Conservation (phyloP, 495 filamentous ascomycete species). For the Hyphodiscus hymeniophilus region DNA sequence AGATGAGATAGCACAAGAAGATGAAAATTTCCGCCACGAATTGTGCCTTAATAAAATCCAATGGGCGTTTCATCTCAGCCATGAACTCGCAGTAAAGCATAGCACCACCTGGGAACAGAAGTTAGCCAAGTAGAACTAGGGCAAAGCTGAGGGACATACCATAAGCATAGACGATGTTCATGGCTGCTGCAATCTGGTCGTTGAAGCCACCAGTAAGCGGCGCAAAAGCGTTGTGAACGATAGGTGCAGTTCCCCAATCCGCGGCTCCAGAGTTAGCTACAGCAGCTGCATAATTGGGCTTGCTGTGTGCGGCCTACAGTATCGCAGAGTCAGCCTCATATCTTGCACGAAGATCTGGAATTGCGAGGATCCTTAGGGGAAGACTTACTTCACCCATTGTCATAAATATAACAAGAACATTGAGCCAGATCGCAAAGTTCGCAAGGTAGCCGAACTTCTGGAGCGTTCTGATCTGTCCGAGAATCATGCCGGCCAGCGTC, state of each 20-base stretch:
- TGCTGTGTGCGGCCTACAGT: slow-evolving; percentile 34
- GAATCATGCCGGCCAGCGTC: neutral
- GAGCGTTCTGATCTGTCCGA: slow-evolving; percentile 44
- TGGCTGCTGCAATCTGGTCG: slow-evolving; percentile 41
- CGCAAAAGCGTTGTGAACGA: slow-evolving; percentile 20
- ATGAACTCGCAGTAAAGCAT: slow-evolving; percentile 56
- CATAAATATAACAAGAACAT: slow-evolving; percentile 38
- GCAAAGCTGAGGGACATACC: slow-evolving; percentile 19
- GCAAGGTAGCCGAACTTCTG: slow-evolving; percentile 46
- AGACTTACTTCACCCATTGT: neutral
- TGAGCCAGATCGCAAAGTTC: slow-evolving; percentile 47
- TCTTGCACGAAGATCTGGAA: slow-evolving; percentile 19
- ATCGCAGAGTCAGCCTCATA: no score
- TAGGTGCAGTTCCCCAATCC: slow-evolving; percentile 18
- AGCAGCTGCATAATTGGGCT: slow-evolving; percentile 36
- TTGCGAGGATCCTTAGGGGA: neutral
- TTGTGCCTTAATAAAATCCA: slow-evolving; percentile 52
- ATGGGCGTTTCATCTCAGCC: slow-evolving; percentile 53
- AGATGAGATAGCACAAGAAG: slow-evolving; percentile 40
- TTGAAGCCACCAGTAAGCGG: slow-evolving; percentile 25
- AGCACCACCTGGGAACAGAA: slow-evolving; percentile 33
- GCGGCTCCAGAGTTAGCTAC: slow-evolving; percentile 12
- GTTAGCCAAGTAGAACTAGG: no score
- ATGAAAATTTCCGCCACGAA: slow-evolving; percentile 47
- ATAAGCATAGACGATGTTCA: slow-evolving; percentile 46